Percentiles rank a stretch among this genome's conserved stretches.
Conservation (phyloP, 441 rosid species). For the Erodium trifolium region DNA sequence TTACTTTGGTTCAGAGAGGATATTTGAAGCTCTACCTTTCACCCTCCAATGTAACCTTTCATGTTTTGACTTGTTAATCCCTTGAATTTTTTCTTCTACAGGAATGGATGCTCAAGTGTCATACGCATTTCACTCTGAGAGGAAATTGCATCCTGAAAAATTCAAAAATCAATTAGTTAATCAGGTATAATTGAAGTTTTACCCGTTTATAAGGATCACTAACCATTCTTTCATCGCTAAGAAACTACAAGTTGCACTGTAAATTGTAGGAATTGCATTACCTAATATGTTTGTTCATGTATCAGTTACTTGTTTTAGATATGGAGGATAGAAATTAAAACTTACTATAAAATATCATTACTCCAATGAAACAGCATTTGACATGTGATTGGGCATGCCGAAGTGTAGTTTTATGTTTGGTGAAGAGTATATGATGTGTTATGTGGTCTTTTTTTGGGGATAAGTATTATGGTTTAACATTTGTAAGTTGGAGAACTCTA, state of each 20-base stretch:
- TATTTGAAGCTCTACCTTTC: no score
- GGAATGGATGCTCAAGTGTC: slow-evolving; percentile 99
- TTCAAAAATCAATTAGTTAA: slow-evolving; percentile 82
- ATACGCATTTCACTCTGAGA: slow-evolving; percentile 91
- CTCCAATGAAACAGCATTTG: background rate
- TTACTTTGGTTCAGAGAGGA: no score
- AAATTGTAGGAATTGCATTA: background rate
- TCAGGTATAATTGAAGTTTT: slow-evolving; percentile 49
- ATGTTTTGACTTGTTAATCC: background rate
- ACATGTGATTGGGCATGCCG: background rate
- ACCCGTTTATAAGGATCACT: background rate
- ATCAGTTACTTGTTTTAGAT: background rate
- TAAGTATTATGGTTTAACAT: background rate
- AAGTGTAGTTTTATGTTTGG: background rate
- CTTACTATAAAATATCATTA: background rate
- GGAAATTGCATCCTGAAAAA: slow-evolving; percentile 85
- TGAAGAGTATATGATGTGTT: background rate
- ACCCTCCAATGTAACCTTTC: no score
- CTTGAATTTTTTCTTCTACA: slow-evolving; percentile 23
- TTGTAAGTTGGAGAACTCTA: background rate
- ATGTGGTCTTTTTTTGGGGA: background rate
- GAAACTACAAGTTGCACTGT: background rate
- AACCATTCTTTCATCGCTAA: background rate
- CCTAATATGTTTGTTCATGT: background rate
- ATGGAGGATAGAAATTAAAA: background rate